These are phyloP conservation scores for Penicillium pulvis DNA, from an alignment of 495 filamentous ascomycete species.

Conservation along the genomic window DNA sequence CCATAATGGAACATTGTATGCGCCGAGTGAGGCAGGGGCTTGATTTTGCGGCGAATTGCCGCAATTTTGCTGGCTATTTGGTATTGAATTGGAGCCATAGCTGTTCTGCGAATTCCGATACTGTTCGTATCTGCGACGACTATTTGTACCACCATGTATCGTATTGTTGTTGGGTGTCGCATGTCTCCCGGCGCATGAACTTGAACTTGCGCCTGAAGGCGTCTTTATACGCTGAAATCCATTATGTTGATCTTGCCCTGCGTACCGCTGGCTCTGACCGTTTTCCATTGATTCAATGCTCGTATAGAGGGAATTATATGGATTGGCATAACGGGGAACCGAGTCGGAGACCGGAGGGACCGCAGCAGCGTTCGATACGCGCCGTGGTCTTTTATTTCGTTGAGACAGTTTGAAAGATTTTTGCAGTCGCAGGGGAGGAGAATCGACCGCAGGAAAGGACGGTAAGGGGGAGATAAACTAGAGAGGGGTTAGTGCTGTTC, in stretches of 20 bases:
- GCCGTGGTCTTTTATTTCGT: constrained; percentile 22
- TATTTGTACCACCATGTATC: not conserved
- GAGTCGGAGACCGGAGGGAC: not conserved
- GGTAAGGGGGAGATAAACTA: not conserved
- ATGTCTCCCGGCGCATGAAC: not conserved
- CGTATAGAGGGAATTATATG: not conserved
- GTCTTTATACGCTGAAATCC: not conserved
- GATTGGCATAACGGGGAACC: not conserved
- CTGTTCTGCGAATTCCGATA: not conserved
- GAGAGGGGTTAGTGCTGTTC: not conserved
- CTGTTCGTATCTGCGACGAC: not conserved
- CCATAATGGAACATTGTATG: constrained; percentile 22
- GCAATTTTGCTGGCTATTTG: not conserved
- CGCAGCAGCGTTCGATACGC: constrained; percentile 11
- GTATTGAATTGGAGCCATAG: not conserved
- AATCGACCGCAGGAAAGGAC: not conserved
- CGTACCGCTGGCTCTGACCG: not conserved
- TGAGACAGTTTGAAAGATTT: constrained; percentile 19
- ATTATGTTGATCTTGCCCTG: not conserved
- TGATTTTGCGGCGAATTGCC: not conserved
- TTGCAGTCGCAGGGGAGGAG: not conserved
- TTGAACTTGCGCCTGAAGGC: not conserved
- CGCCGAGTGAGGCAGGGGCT: constrained; percentile 14
- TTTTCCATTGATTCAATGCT: constrained; percentile 2
- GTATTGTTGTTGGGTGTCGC: not conserved